Evolutionary conservation across 129 eudicot genomes (phyloP).

Genomic region (Heracleum sosnowskyi): DNA sequence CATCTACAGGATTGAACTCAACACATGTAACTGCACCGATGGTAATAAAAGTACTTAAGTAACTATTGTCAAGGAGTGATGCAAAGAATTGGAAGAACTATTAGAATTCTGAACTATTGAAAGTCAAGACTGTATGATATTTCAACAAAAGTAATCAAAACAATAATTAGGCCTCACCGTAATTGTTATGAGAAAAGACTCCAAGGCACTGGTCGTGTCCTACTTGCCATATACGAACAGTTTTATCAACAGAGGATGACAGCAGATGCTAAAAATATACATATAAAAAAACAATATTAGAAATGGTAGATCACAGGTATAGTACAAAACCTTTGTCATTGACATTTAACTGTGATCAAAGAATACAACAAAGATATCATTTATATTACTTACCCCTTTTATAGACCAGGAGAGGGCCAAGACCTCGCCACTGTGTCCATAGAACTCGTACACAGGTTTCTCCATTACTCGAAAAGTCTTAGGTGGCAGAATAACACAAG

Average conservation of each 20-base stretch:
- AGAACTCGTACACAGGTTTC: slow-evolving; percentile 63
- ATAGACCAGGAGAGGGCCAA: slow-evolving; percentile 77
- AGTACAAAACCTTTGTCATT: neutral
- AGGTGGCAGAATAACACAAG: slow-evolving; percentile 69
- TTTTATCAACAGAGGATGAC: slow-evolving; percentile 76
- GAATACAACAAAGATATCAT: neutral
- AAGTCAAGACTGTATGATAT: neutral
- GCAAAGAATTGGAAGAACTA: neutral
- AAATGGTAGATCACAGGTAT: neutral
- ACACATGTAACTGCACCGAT: slow-evolving; percentile 72
- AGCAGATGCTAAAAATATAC: slow-evolving; percentile 48
- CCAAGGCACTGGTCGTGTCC: slow-evolving; percentile 58
- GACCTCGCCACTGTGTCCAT: slow-evolving; percentile 67
- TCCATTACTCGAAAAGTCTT: slow-evolving; percentile 54
- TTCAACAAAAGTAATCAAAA: neutral
- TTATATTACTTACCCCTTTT: slow-evolving; percentile 57
- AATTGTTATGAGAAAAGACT: slow-evolving; percentile 59
- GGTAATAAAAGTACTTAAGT: neutral
- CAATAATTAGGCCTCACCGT: slow-evolving; percentile 38
- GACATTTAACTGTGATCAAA: neutral
- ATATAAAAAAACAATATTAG: neutral
- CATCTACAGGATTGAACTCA: slow-evolving; percentile 55
- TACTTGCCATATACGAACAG: slow-evolving; percentile 77
- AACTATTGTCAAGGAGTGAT: neutral
- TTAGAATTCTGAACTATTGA: neutral